Evolutionary conservation across 2,329 filamentous ascomycete genomes (phyloP).

Genomic region (Penicillium olsonii): DNA sequence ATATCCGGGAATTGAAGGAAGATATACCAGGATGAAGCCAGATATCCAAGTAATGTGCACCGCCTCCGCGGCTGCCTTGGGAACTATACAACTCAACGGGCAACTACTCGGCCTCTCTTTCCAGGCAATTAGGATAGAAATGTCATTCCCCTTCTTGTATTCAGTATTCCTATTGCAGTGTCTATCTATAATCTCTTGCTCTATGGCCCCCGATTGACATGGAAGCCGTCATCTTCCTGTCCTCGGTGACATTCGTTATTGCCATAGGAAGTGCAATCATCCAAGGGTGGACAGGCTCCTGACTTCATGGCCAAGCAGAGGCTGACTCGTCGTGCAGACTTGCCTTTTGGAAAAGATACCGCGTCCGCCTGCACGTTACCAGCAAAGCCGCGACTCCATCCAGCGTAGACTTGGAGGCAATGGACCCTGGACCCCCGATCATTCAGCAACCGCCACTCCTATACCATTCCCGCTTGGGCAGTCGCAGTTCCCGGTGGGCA

Average conservation of each 20-base stretch:
- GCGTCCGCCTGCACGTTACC: conserved; percentile 16
- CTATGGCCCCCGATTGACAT: background rate
- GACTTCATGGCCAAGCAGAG: background rate
- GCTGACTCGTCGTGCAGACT: conserved; percentile 3
- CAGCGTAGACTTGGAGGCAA: conserved; percentile 9
- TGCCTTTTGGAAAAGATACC: conserved; percentile 17
- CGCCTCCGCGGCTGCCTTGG: conserved; percentile 2
- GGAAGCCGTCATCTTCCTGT: conserved; percentile 17
- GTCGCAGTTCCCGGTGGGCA: conserved; percentile 1
- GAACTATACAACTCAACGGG: background rate
- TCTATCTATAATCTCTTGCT: background rate
- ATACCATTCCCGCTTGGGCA: conserved; percentile 12
- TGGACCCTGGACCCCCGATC: background rate
- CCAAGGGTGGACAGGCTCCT: conserved; percentile 11
- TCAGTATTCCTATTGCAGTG: background rate
- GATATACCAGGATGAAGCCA: too few relatives aligned
- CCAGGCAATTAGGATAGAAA: too few relatives aligned
- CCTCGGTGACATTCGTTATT: conserved; percentile 14
- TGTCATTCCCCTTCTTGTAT: too few relatives aligned
- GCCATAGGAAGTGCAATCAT: conserved; percentile 9
- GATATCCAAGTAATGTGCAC: background rate
- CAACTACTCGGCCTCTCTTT: too few relatives aligned
- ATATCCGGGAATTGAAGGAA: too few relatives aligned
- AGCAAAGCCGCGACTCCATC: conserved; percentile 2
- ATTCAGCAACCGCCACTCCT: conserved; percentile 1